phyloP scores from a whole-genome alignment of 768 basidiomycete species.

The Royoungia palumana region DNA sequence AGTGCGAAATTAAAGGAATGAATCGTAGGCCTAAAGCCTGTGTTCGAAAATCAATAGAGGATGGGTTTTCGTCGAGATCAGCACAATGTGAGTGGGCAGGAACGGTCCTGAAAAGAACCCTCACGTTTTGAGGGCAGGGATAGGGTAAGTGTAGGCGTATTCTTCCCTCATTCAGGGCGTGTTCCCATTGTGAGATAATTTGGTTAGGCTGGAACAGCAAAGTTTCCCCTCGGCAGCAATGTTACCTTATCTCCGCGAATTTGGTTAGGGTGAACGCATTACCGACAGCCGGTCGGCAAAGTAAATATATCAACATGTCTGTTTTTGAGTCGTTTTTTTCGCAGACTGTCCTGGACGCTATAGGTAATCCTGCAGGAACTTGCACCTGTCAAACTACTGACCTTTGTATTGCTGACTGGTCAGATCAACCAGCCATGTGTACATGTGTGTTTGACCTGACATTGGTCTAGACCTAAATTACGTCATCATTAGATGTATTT shows the following conservation, averaged over 20 bases:
- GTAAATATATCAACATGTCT: too few species aligned
- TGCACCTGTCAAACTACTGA: background rate
- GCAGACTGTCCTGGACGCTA: background rate
- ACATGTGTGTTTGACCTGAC: background rate
- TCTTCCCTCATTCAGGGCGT: background rate
- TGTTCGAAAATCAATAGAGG: background rate
- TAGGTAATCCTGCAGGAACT: background rate
- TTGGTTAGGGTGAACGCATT: background rate
- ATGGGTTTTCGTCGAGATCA: slow-evolving; percentile 1
- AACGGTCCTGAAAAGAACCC: background rate
- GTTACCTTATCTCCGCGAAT: slow-evolving; percentile 26
- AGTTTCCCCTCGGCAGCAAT: background rate
- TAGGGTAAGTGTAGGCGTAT: slow-evolving; percentile 1
- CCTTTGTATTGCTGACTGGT: background rate
- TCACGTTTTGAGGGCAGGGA: slow-evolving; percentile 5
- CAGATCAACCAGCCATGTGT: too few species aligned
- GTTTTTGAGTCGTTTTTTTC: too few species aligned
- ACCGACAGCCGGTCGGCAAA: slow-evolving; percentile 12
- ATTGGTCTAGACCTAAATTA: background rate
- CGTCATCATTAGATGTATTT: too few species aligned
- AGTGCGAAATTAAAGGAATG: slow-evolving; percentile 20
- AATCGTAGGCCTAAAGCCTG: slow-evolving; percentile 10
- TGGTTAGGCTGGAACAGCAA: background rate
- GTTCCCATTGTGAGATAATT: slow-evolving; percentile 18
- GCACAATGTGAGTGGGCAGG: background rate